A percentile compares a stretch with the other conserved stretches of the same genome.
These are phyloP conservation scores for Collybiopsis confluens DNA, from an alignment of 768 basidiomycete species.

Conservation along the genomic window DNA sequence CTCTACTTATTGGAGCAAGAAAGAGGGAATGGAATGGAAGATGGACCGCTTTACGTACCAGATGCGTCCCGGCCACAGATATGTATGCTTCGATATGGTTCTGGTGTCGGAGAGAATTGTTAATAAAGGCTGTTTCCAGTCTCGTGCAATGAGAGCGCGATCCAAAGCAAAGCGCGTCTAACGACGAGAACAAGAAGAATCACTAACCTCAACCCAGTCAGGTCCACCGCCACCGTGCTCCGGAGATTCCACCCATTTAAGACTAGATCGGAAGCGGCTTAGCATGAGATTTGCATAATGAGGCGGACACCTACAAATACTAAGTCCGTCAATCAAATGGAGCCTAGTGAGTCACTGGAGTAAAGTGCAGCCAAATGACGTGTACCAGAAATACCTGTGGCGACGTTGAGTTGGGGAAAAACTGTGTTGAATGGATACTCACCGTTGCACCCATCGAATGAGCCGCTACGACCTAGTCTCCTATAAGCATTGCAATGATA, in stretches of 20 bases:
- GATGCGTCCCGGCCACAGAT: conserved; percentile 81
- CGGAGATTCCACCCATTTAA: conserved; percentile 96
- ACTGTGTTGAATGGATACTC: conserved; percentile 17
- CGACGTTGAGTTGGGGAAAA: not conserved
- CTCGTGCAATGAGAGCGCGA: not conserved
- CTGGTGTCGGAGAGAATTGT: conserved; percentile 27
- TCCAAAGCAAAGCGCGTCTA: not conserved
- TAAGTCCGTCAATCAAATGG: conserved; percentile 22
- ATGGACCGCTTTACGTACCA: conserved; percentile 41
- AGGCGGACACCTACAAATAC: conserved; percentile 74
- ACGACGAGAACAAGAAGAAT: too few relatives aligned
- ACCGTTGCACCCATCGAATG: conserved; percentile 88
- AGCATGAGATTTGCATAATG: not conserved
- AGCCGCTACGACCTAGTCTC: conserved; percentile 44
- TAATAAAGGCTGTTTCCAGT: conserved; percentile 6
- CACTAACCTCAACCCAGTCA: conserved; percentile 83
- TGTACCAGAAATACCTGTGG: conserved; percentile 45
- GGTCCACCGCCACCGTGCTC: conserved; percentile 77
- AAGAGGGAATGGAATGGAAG: not conserved
- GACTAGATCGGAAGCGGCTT: conserved; percentile 34
- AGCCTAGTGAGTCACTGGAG: conserved; percentile 18
- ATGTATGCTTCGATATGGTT: conserved; percentile 84
- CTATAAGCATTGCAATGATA: too few relatives aligned
- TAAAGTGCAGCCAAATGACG: not conserved
- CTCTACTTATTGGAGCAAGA: not conserved